These are phyloP conservation scores for Alopecurus myosuroides DNA, from an alignment of 176 grass and related monocot genomes.

Conservation along the genomic window DNA sequence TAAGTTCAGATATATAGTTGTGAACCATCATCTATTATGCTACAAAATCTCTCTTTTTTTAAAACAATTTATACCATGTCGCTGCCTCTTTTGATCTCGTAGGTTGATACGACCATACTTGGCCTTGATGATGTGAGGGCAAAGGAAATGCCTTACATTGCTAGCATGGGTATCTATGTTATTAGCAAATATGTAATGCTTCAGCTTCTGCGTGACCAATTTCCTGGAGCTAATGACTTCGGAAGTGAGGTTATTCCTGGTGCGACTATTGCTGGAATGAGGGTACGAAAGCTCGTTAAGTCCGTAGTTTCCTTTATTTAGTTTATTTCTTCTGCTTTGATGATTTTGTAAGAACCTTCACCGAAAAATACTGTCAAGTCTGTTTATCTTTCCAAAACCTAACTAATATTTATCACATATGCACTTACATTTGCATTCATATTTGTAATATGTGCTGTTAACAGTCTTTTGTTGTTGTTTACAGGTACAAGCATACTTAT, in stretches of 20 bases:
- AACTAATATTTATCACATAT: not conserved
- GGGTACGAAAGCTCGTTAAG: slow-evolving; percentile 54
- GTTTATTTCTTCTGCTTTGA: slow-evolving; percentile 2
- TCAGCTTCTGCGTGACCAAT: slow-evolving; percentile 71
- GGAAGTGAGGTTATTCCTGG: slow-evolving; percentile 99
- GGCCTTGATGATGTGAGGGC: slow-evolving; percentile 75
- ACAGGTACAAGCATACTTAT: slow-evolving; percentile 94
- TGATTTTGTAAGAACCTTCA: not conserved
- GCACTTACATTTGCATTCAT: not conserved
- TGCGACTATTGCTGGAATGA: slow-evolving; percentile 78
- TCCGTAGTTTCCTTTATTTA: slow-evolving; percentile 10
- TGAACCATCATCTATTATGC: slow-evolving; percentile 5
- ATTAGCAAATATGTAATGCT: slow-evolving; percentile 95
- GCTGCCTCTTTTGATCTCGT: slow-evolving; percentile 17
- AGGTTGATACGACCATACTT: slow-evolving; percentile 97
- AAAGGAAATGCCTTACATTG: slow-evolving; percentile 91
- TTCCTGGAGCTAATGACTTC: slow-evolving; percentile 90
- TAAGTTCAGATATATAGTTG: slow-evolving; percentile 22
- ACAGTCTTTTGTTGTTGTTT: not conserved
- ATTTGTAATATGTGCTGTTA: not conserved
- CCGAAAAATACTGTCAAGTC: not conserved
- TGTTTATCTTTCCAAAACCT: not conserved
- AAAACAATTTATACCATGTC: slow-evolving; percentile 24
- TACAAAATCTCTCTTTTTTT: not conserved
- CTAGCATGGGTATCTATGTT: slow-evolving; percentile 99